These are phyloP conservation scores for Leccinum pellstonianum DNA, from an alignment of 768 basidiomycete species.

Conservation along the genomic window DNA sequence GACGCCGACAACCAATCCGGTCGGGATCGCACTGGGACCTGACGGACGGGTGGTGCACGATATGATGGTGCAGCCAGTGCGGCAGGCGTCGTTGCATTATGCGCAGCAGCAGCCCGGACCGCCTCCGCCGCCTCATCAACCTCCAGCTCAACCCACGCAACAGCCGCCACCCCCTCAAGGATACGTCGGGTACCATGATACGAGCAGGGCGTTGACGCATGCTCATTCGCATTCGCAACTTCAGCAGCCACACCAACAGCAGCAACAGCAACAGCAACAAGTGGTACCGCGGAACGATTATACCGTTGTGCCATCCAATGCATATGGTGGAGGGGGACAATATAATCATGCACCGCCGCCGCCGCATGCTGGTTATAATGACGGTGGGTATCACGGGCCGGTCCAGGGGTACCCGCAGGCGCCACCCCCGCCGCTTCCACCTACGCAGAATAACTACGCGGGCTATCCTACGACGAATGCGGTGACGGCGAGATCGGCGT, in stretches of 20 bases:
- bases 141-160: constrained; percentile 10
- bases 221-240: constrained; percentile 30
- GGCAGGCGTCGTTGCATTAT: constrained; percentile 14
- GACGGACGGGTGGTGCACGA: constrained; percentile 80
- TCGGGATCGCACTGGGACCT: constrained; percentile 82
- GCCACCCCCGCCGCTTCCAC: constrained; percentile 6
- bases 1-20: constrained; percentile 66
- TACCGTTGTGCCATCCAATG: constrained; percentile 8
- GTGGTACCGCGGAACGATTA: constrained; percentile 23
- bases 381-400: constrained; percentile 14
- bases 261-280: constrained; percentile 20
- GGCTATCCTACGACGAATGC: not conserved
- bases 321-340: constrained; percentile 13
- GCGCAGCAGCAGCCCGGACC: not conserved
- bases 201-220: constrained; percentile 32
- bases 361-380: constrained; percentile 23
- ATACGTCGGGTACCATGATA: constrained; percentile 22
- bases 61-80: constrained; percentile 51
- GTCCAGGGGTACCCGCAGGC: constrained; percentile 15
- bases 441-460: not conserved
- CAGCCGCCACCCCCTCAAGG: constrained; percentile 13
- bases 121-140: not conserved
- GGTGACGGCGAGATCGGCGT: not conserved
- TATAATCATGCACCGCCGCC: constrained; percentile 21
- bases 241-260: constrained; percentile 26